phyloP scores from a whole-genome alignment of 164 flowering plant species.

The Vitis riparia region DNA sequence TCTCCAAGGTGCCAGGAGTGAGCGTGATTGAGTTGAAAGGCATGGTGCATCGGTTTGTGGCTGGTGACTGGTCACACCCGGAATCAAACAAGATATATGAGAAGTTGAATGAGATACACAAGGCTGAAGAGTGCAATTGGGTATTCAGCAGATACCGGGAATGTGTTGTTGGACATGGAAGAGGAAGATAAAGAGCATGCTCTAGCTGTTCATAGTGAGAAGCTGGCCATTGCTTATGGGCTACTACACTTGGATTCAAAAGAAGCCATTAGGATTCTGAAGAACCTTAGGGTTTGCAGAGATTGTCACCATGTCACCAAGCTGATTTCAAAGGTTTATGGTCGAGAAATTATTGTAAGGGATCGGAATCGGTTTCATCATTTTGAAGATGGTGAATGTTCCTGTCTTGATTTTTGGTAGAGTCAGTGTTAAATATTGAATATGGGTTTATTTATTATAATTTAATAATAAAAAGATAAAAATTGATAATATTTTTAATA shows the following conservation, averaged over 20 bases:
- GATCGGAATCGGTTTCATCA: conserved; percentile 37
- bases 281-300: conserved; percentile 28
- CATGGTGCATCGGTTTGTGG: conserved; percentile 29
- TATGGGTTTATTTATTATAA: too few relatives aligned
- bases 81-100: conserved; percentile 24
- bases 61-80: conserved; percentile 31
- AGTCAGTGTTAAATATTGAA: too few relatives aligned
- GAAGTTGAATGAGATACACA: conserved; percentile 9
- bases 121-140: conserved; percentile 27
- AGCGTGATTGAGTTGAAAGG: conserved; percentile 28
- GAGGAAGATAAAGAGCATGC: conserved; percentile 30
- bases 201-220: conserved; percentile 31
- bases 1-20: conserved; percentile 25
- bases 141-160: conserved; percentile 17
- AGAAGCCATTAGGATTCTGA: conserved; percentile 27
- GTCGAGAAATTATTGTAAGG: conserved; percentile 28
- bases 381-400: too few relatives aligned
- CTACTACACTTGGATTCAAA: conserved; percentile 17
- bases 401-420: too few relatives aligned
- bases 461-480: too few relatives aligned
- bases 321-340: conserved; percentile 24
- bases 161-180: conserved; percentile 29
- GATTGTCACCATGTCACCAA: conserved; percentile 32
- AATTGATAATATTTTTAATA: too few relatives aligned
- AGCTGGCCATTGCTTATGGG: conserved; percentile 32